Evolutionary conservation across 108 stramenopile species (phyloP).

Genomic region (Skeletonema potamos): DNA sequence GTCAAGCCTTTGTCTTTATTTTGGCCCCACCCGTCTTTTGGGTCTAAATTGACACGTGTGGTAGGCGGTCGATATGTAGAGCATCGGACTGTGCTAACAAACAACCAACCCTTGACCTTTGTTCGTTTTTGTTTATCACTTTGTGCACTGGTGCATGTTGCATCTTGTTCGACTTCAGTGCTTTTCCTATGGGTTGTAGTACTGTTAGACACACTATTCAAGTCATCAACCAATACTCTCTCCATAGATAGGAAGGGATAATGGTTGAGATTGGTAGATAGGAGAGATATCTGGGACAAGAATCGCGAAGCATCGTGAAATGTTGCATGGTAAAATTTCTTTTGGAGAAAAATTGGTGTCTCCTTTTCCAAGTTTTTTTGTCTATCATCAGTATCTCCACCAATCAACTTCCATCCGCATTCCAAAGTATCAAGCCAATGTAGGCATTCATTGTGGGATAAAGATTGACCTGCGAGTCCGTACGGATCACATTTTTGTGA

Average conservation of each 20-base stretch:
- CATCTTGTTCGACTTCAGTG: background rate
- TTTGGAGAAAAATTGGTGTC: constrained; percentile 29
- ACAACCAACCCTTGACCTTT: constrained; percentile 39
- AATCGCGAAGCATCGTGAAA: constrained; percentile 40
- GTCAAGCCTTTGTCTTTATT: constrained; percentile 32
- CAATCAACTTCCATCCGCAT: constrained; percentile 30
- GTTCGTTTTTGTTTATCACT: constrained; percentile 3
- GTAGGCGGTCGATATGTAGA: constrained; percentile 31
- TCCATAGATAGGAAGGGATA: constrained; percentile 41
- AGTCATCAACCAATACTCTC: constrained; percentile 37
- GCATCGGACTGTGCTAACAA: constrained; percentile 41
- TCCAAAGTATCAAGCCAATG: constrained; percentile 30
- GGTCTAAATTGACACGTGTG: background rate
- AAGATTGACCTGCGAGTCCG: constrained; percentile 31
- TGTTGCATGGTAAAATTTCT: constrained; percentile 25
- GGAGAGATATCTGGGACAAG: constrained; percentile 17
- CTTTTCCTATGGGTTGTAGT: background rate
- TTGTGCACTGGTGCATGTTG: background rate
- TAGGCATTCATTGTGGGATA: constrained; percentile 23
- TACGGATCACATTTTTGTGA: constrained; percentile 47
- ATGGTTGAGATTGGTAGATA: constrained; percentile 40
- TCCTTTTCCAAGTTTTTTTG: background rate
- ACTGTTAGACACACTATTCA: constrained; percentile 3
- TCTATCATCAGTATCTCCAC: background rate
- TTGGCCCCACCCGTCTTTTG: background rate